Evolutionary conservation across 352 stramenopile species (phyloP).

Genomic region (Globisporangium yorkense): DNA sequence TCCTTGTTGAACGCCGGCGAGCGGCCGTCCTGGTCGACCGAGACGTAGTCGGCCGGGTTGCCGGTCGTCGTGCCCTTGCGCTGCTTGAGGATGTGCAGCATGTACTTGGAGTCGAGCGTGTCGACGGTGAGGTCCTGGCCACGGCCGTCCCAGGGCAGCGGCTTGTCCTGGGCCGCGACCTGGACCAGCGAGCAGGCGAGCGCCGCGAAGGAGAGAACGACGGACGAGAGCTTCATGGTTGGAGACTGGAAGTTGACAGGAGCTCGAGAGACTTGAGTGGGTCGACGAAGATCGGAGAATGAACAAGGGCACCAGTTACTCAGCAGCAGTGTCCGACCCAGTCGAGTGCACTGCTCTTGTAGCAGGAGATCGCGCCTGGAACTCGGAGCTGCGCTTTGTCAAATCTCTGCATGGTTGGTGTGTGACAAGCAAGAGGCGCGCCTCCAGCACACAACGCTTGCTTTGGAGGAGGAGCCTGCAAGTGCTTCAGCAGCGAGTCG

Average conservation of each 20-base stretch:
- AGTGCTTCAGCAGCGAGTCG: no score
- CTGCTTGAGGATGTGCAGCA: slow-evolving; percentile 62
- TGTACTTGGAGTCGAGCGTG: slow-evolving; percentile 49
- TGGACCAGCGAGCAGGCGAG: slow-evolving; percentile 11
- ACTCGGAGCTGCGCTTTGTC: neutral
- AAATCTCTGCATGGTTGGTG: neutral
- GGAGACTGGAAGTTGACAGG: neutral
- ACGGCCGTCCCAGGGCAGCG: slow-evolving; percentile 53
- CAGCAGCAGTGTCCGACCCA: no score
- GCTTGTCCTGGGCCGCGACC: slow-evolving; percentile 14
- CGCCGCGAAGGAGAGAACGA: slow-evolving; percentile 18
- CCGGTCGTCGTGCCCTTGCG: slow-evolving; percentile 33
- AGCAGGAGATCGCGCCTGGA: neutral
- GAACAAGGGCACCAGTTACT: neutral
- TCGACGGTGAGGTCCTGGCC: slow-evolving; percentile 43
- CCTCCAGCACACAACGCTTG: neutral
- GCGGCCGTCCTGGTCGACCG: slow-evolving; percentile 32
- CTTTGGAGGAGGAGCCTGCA: no score
- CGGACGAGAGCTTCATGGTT: slow-evolving; percentile 26
- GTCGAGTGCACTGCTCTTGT: no score
- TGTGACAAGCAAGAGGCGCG: neutral
- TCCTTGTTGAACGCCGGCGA: slow-evolving; percentile 52
- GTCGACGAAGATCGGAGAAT: neutral
- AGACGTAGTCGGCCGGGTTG: slow-evolving; percentile 45
- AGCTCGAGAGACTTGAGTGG: neutral